phyloP scores from a whole-genome alignment of 2,329 filamentous ascomycete species.

The Penicillium sumatraense region DNA sequence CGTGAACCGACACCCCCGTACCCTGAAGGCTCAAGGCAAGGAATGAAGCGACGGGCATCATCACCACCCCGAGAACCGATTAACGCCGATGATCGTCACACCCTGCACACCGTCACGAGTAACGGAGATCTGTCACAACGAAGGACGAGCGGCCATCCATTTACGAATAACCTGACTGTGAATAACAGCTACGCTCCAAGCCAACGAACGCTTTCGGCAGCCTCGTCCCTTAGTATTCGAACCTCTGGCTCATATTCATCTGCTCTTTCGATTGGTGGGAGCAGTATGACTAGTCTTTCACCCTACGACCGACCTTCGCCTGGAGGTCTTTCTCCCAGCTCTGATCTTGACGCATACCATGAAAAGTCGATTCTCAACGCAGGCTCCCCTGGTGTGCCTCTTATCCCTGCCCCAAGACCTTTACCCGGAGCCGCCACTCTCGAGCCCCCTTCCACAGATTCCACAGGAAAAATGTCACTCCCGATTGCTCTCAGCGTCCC shows the following conservation, averaged over 20 bases:
- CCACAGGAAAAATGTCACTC: constrained; percentile 55
- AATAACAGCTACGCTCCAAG: constrained; percentile 59
- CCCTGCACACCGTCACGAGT: constrained; percentile 40
- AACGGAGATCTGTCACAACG: constrained; percentile 60
- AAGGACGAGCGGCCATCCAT: constrained; percentile 58
- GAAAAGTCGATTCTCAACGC: constrained; percentile 56
- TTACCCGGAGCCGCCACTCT: constrained; percentile 40
- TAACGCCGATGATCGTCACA: constrained; percentile 38
- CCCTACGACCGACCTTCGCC: constrained; percentile 67
- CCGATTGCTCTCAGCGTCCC: constrained; percentile 37
- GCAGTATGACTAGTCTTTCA: constrained; percentile 68
- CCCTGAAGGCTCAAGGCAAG: constrained; percentile 51
- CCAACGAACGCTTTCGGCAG: constrained; percentile 68
- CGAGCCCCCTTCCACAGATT: constrained; percentile 45
- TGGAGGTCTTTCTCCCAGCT: constrained; percentile 61
- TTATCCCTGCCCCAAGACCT: constrained; percentile 42
- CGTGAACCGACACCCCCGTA: constrained; percentile 45
- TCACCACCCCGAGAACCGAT: constrained; percentile 63
- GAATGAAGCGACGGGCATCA: constrained; percentile 67
- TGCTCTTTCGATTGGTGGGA: constrained; percentile 63
- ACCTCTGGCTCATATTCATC: constrained; percentile 66
- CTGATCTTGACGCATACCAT: constrained; percentile 58
- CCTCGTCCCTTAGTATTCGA: constrained; percentile 64
- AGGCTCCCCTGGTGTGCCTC: constrained; percentile 51
- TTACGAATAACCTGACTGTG: constrained; percentile 59